Percentiles rank a stretch among this genome's conserved stretches.
Evolutionary conservation across 78 protist genomes (phyloP).

Genomic region (Dictyostelium intermedium): DNA sequence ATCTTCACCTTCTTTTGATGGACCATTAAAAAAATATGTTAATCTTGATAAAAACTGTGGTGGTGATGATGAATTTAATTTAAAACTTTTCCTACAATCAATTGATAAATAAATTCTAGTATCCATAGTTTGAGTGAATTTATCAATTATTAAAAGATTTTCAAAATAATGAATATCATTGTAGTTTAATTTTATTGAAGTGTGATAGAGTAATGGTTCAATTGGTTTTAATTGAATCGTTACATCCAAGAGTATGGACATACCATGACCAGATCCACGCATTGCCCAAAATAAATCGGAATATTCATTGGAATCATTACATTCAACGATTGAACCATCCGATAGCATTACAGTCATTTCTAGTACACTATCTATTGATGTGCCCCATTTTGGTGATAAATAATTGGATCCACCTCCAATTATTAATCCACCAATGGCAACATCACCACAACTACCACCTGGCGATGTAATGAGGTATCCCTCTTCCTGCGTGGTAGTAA

Average conservation of each 20-base stretch:
- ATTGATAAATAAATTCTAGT: background rate
- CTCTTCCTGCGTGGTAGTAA: background rate
- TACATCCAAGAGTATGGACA: background rate
- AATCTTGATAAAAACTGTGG: background rate
- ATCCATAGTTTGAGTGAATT: conserved; percentile 36
- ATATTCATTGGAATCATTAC: background rate
- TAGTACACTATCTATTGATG: background rate
- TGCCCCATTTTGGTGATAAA: conserved; percentile 13
- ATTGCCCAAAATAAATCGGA: conserved; percentile 21
- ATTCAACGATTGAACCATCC: background rate
- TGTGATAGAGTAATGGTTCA: background rate
- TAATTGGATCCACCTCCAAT: conserved; percentile 51
- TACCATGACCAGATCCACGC: conserved; percentile 26
- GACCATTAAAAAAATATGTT: conserved; percentile 18
- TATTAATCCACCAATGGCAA: background rate
- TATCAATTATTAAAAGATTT: background rate
- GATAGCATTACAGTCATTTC: background rate
- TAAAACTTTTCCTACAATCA: background rate
- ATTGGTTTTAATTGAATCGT: background rate
- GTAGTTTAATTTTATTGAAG: background rate
- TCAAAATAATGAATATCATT: background rate
- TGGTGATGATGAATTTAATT: background rate
- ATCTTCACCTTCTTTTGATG: background rate
- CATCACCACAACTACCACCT: conserved; percentile 56
- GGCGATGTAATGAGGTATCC: background rate